A percentile compares a stretch with the other conserved stretches of the same genome.
Evolutionary conservation across 495 filamentous ascomycete species (phyloP).

Genomic region (Xylaria cubensis): DNA sequence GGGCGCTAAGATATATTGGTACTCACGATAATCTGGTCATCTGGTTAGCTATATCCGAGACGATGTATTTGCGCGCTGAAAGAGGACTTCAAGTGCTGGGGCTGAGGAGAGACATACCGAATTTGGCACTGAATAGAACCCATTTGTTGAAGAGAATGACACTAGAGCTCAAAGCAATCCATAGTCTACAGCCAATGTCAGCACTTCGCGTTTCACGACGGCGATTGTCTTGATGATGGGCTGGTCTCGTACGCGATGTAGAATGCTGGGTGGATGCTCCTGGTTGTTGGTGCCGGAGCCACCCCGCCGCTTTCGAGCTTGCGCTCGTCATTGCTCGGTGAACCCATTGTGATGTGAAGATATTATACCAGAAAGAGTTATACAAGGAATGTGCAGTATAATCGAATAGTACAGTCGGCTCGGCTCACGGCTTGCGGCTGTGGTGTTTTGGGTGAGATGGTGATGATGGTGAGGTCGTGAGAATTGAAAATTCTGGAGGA

Average conservation of each 20-base stretch:
- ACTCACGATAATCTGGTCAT: conserved; percentile 29
- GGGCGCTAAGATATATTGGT: conserved; percentile 42
- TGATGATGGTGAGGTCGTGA: conserved; percentile 11
- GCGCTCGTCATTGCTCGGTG: conserved; percentile 28
- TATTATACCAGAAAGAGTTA: conserved; percentile 3
- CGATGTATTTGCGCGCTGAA: not conserved
- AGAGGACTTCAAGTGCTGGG: not conserved
- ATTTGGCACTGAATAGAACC: conserved; percentile 72
- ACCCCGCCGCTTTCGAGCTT: conserved; percentile 33
- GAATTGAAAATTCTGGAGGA: conserved; percentile 11
- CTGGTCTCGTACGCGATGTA: conserved; percentile 72
- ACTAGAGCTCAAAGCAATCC: conserved; percentile 79
- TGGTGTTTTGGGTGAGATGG: conserved; percentile 6
- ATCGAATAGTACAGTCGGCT: not conserved
- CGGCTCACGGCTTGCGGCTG: conserved; percentile 1
- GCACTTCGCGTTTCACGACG: conserved; percentile 30
- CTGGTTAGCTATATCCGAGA: conserved; percentile 3
- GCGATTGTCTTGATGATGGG: conserved; percentile 7
- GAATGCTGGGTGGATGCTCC: conserved; percentile 71
- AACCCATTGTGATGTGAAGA: conserved; percentile 22
- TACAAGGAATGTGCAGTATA: not conserved
- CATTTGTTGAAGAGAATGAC: conserved; percentile 91
- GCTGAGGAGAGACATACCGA: conserved; percentile 62
- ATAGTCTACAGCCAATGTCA: conserved; percentile 57
- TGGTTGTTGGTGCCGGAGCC: conserved; percentile 49